These are phyloP conservation scores for Aspergillus tubingensis DNA, from an alignment of 2,329 filamentous ascomycete species.

Conservation along the genomic window DNA sequence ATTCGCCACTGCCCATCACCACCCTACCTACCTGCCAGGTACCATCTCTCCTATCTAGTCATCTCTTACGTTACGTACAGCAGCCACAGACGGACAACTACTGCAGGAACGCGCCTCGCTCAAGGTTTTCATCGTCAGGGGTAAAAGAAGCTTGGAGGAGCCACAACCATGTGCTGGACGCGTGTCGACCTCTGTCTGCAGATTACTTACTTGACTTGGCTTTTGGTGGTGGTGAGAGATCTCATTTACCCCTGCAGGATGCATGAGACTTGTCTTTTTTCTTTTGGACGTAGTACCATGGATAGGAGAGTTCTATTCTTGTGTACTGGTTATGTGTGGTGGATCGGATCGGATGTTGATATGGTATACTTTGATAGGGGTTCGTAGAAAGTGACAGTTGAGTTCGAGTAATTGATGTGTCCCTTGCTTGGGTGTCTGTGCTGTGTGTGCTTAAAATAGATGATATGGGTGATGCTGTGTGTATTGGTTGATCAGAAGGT, in stretches of 20 bases:
- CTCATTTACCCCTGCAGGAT: constrained; percentile 7
- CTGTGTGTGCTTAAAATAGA: neutral
- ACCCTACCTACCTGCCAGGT: neutral
- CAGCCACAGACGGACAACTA: neutral
- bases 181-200: constrained; percentile 4
- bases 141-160: neutral
- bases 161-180: constrained; percentile 3
- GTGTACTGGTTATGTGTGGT: neutral
- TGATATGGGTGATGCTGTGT: neutral
- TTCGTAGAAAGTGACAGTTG: neutral
- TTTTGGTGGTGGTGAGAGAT: neutral
- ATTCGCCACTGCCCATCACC: neutral
- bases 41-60: neutral
- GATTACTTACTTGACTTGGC: neutral
- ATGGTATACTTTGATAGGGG: neutral
- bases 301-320: neutral
- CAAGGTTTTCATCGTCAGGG: constrained; percentile 6
- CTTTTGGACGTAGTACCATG: neutral
- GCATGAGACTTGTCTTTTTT: constrained; percentile 3
- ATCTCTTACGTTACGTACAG: neutral
- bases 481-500: neutral
- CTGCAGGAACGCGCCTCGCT: constrained; percentile 5
- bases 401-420: neutral
- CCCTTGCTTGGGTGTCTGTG: neutral
- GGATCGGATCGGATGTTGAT: neutral